phyloP scores from a whole-genome alignment of 1,139 yeast species.

The Geotrichum carabidarum region DNA sequence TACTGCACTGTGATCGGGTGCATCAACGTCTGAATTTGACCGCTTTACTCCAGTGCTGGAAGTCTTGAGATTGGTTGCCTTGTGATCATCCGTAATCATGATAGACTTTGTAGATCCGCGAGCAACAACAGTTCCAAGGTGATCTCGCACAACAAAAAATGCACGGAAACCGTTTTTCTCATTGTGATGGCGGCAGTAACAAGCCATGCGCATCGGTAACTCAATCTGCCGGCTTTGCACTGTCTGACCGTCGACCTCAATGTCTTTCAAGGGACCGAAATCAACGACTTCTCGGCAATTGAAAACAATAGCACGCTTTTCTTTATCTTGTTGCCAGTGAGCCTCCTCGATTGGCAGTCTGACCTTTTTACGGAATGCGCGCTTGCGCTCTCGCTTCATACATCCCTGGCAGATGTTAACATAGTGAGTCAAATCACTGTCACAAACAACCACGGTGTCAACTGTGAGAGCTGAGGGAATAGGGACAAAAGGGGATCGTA shows the following conservation, averaged over 20 bases:
- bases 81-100: constrained; percentile 88
- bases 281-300: constrained; percentile 81
- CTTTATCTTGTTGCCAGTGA: constrained; percentile 67
- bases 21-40: constrained; percentile 15
- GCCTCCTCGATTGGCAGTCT: constrained; percentile 59
- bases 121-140: constrained; percentile 58
- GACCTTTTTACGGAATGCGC: constrained; percentile 72
- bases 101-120: constrained; percentile 66
- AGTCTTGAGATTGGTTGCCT: constrained; percentile 35
- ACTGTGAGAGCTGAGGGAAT: constrained; percentile 29
- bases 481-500: constrained; percentile 41
- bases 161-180: constrained; percentile 72
- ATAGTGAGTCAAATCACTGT: constrained; percentile 40
- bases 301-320: constrained; percentile 78
- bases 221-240: constrained; percentile 43
- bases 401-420: constrained; percentile 81
- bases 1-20: constrained; percentile 9
- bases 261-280: constrained; percentile 48
- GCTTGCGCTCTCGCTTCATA: constrained; percentile 79
- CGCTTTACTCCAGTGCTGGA: constrained; percentile 17
- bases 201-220: constrained; percentile 78
- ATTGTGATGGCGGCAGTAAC: constrained; percentile 89
- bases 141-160: constrained; percentile 60
- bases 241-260: constrained; percentile 36
- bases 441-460: constrained; percentile 38